Percentiles rank a stretch among this genome's conserved stretches.
phyloP scores from a whole-genome alignment of 2,329 filamentous ascomycete genomes.

The Decorospora gaudefroyi region DNA sequence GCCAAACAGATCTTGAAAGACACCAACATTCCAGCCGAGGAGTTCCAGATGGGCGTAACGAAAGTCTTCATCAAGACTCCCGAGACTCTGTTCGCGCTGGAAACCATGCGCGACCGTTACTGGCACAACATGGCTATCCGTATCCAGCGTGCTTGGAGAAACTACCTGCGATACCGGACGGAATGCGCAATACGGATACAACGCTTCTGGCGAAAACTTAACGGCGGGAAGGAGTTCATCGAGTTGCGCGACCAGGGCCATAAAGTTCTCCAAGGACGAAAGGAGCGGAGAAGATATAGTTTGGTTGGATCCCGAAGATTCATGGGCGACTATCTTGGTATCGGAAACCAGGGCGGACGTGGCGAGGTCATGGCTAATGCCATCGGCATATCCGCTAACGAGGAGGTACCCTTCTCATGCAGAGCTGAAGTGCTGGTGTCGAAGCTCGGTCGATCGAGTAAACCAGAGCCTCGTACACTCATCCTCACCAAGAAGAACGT shows the following conservation, averaged over 20 bases:
- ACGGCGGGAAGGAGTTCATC: conserved; percentile 85
- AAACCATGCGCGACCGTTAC: conserved; percentile 96
- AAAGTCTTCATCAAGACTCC: conserved; percentile 99
- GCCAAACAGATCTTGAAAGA: conserved; percentile 94
- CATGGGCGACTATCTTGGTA: conserved; percentile 90
- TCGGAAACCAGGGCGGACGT: conserved; percentile 77
- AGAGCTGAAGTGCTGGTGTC: conserved; percentile 87
- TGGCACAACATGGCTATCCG: conserved; percentile 99
- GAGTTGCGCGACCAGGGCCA: conserved; percentile 88
- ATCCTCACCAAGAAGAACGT: conserved; percentile 84
- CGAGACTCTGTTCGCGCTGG: conserved; percentile 92
- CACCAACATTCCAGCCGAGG: conserved; percentile 90
- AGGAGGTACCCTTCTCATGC: conserved; percentile 85
- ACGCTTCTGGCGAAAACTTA: conserved; percentile 92
- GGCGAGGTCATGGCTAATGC: conserved; percentile 79
- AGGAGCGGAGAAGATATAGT: conserved; percentile 90
- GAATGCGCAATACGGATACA: conserved; percentile 95
- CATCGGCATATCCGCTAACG: conserved; percentile 71
- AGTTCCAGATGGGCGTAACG: conserved; percentile 95
- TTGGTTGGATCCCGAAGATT: conserved; percentile 89
- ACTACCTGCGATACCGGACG: conserved; percentile 87
- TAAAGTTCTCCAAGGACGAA: conserved; percentile 76
- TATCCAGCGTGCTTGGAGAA: conserved; percentile 96
- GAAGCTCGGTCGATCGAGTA: conserved; percentile 96
- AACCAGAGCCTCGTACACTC: conserved; percentile 82